Evolutionary conservation across 2,329 filamentous ascomycete genomes (phyloP).

Genomic region (Chaetomium sp.): DNA sequence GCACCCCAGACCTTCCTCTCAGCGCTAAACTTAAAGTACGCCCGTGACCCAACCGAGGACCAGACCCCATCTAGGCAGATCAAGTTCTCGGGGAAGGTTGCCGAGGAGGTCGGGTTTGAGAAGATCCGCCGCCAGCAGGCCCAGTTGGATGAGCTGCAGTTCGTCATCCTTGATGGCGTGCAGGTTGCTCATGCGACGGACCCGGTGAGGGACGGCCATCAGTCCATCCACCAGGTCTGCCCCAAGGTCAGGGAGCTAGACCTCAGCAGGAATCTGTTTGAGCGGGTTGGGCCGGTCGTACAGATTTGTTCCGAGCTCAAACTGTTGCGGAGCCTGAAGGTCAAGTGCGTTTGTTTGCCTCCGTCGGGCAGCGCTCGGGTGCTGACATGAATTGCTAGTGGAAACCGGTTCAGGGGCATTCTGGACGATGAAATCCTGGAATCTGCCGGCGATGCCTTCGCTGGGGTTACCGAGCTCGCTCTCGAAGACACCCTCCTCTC

Average conservation of each 20-base stretch:
- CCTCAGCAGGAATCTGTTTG: slow-evolving; percentile 80
- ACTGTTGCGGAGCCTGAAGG: slow-evolving; percentile 65
- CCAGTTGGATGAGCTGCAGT: slow-evolving; percentile 73
- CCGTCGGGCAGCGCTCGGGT: neutral
- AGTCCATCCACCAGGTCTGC: slow-evolving; percentile 54
- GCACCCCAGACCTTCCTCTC: slow-evolving; percentile 71
- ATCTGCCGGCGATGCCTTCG: slow-evolving; percentile 47
- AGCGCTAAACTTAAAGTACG: slow-evolving; percentile 83
- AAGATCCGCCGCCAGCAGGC: slow-evolving; percentile 84
- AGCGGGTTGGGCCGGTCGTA: slow-evolving; percentile 65
- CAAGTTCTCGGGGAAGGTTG: slow-evolving; percentile 75
- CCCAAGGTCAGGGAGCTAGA: slow-evolving; percentile 77
- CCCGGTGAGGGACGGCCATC: slow-evolving; percentile 37
- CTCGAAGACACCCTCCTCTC: slow-evolving; percentile 67
- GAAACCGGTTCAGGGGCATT: slow-evolving; percentile 66
- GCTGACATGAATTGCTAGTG: slow-evolving; percentile 51
- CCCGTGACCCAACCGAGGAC: slow-evolving; percentile 53
- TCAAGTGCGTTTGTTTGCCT: slow-evolving; percentile 61
- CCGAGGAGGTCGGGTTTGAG: slow-evolving; percentile 92
- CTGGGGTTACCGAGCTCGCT: slow-evolving; percentile 60
- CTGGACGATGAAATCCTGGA: slow-evolving; percentile 46
- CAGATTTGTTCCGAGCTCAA: slow-evolving; percentile 71
- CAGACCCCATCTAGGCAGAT: slow-evolving; percentile 54
- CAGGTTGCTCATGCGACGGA: slow-evolving; percentile 50
- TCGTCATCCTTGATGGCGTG: slow-evolving; percentile 80